These are phyloP conservation scores for Chlorencoelia australis DNA, from an alignment of 2,329 filamentous ascomycete genomes.

Conservation along the genomic window DNA sequence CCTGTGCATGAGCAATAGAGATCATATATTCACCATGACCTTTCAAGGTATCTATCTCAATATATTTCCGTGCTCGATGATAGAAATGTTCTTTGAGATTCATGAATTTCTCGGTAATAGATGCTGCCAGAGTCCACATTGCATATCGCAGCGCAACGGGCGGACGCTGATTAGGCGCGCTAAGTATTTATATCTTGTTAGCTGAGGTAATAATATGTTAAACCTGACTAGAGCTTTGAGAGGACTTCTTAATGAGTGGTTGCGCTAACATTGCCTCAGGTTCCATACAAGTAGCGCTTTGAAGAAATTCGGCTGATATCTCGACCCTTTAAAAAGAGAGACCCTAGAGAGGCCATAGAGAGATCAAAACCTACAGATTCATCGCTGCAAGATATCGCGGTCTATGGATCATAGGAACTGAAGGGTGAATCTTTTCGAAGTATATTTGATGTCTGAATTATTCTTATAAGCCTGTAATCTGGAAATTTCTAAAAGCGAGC, in stretches of 20 bases:
- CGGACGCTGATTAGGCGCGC: constrained; percentile 72
- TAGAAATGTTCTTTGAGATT: constrained; percentile 84
- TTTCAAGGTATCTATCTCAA: constrained; percentile 82
- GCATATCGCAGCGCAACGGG: constrained; percentile 84
- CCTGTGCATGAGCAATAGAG: constrained; percentile 75
- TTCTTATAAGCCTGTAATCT: constrained; percentile 16
- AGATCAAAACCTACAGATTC: constrained; percentile 58
- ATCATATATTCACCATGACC: constrained; percentile 86
- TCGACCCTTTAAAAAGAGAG: too few relatives aligned
- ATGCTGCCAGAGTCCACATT: constrained; percentile 92
- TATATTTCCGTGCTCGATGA: constrained; percentile 76
- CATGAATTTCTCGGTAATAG: constrained; percentile 70
- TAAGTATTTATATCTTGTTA: constrained; percentile 22
- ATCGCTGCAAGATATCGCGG: constrained; percentile 80
- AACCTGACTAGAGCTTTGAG: too few relatives aligned
- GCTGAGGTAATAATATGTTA: too few relatives aligned
- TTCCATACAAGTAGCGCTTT: too few relatives aligned
- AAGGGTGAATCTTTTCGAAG: constrained; percentile 83
- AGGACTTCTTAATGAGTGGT: too few relatives aligned
- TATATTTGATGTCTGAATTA: constrained; percentile 62
- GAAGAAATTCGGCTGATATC: too few relatives aligned
- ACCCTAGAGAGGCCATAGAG: too few relatives aligned
- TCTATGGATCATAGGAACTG: constrained; percentile 79
- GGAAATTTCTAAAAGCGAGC: background rate
- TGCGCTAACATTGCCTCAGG: too few relatives aligned